Evolutionary conservation across 108 stramenopile genomes (phyloP), one percentile per base, ranked within the genome.

Genomic region (Cyclotella choctawhatcheeana): DNA sequence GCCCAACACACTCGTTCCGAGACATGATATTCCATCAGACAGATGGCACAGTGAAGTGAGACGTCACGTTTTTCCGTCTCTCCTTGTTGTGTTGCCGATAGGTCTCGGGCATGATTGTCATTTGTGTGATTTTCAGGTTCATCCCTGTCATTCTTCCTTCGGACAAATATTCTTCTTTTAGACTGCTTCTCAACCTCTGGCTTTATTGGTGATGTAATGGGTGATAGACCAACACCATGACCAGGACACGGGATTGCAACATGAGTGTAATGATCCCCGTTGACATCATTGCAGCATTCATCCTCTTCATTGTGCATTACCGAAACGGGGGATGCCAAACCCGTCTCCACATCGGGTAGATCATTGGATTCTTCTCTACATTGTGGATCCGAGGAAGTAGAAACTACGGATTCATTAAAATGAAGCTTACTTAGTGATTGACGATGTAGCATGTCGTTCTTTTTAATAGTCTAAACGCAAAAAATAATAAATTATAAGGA

Each of bases 21-120:
- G 54, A 62, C 47, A 44, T 66, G 60, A 54, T 79, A 83, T 37
- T 69, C 60, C 52, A 66, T 65, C 0, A 83, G 67, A 34, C 82
- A 83, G 50, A 83, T 71, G 29, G 82, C 66, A 47, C 82, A 83
- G 35, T 47, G 37, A n/a, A 65, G 61, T 1, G 76, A 53, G 35
- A 62, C 69, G 17, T 34, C 32, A 32, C 69, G 24, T 34, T 58
- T 47, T 24, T 74, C 34, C 45, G 40, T 29, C 7, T 21, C 44
- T 48, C 47, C 2, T 30, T 2, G 37, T n/a, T 5, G 43, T 33
- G 22, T 3, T 2, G 20, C 43, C 27, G 8, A n/a, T n/a, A n/a
- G n/a, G n/a, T n/a, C n/a, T 37, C 58, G 3, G 24, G n/a, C 13
- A 48, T 44, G 21, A 18, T 44, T 20, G 37, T 62, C 60, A 16